Conservation (phyloP, 768 basidiomycete genomes). For the Dioszegia aurantiaca region DNA sequence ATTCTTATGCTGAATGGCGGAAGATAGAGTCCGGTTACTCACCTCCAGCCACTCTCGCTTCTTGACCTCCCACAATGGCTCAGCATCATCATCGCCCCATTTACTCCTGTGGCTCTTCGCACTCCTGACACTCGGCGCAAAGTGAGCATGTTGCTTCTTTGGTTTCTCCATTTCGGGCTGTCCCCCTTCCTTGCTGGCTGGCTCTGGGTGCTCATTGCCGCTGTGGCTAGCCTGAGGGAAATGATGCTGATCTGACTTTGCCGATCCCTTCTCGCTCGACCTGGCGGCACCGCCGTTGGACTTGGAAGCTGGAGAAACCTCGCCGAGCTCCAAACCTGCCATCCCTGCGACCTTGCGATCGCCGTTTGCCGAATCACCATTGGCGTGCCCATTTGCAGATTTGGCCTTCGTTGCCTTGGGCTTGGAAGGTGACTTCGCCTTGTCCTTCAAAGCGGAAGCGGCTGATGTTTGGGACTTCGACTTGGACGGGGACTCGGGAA, state of each 20-base stretch:
- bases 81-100: conserved; percentile 56
- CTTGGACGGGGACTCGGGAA: conserved; percentile 32
- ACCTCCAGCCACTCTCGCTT: conserved; percentile 38
- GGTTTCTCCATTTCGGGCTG: conserved; percentile 7
- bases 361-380: neutral
- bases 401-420: conserved; percentile 28
- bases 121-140: conserved; percentile 31
- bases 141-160: conserved; percentile 2
- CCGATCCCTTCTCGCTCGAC: neutral
- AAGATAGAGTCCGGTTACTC: conserved; percentile 14
- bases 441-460: conserved; percentile 62
- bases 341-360: neutral
- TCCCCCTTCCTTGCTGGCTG: conserved; percentile 13
- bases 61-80: conserved; percentile 53
- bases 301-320: neutral
- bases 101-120: conserved; percentile 38
- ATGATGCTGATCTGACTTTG: neutral
- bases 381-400: neutral
- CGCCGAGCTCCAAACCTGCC: neutral
- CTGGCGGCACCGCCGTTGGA: neutral
- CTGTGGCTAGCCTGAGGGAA: conserved; percentile 11
- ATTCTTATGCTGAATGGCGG: neutral
- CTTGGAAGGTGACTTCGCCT: conserved; percentile 24
- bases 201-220: conserved; percentile 3
- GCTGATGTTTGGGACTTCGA: conserved; percentile 59